phyloP scores from a whole-genome alignment of 768 basidiomycete genomes.

The Amanita molliuscula region DNA sequence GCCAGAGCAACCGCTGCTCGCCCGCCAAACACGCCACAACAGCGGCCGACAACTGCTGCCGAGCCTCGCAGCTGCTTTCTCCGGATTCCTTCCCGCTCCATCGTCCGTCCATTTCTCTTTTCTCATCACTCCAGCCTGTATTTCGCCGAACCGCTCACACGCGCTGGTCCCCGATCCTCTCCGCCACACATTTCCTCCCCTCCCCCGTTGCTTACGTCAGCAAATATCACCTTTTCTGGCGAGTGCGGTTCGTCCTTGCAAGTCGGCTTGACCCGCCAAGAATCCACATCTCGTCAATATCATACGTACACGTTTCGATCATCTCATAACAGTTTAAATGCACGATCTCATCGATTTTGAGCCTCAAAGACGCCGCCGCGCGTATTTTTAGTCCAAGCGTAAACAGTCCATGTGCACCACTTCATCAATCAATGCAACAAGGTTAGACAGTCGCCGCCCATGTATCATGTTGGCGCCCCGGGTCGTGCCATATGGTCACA shows the following conservation, averaged over 20 bases:
- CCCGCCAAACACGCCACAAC: background rate
- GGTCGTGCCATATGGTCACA: background rate
- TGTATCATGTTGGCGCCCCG: background rate
- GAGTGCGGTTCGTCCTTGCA: background rate
- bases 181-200: background rate
- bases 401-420: background rate
- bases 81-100: background rate
- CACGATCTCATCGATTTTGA: too few species aligned
- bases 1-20: background rate
- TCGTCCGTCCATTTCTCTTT: background rate
- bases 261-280: background rate
- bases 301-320: background rate
- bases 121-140: too few species aligned
- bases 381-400: too few species aligned
- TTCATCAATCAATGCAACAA: background rate
- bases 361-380: too few species aligned
- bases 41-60: background rate
- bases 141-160: background rate
- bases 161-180: background rate
- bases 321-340: background rate
- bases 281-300: background rate
- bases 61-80: background rate
- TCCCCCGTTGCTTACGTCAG: background rate
- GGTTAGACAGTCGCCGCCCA: background rate
- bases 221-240: background rate